phyloP scores from a whole-genome alignment of 2,329 filamentous ascomycete genomes.

The Juglanconis juglandina region DNA sequence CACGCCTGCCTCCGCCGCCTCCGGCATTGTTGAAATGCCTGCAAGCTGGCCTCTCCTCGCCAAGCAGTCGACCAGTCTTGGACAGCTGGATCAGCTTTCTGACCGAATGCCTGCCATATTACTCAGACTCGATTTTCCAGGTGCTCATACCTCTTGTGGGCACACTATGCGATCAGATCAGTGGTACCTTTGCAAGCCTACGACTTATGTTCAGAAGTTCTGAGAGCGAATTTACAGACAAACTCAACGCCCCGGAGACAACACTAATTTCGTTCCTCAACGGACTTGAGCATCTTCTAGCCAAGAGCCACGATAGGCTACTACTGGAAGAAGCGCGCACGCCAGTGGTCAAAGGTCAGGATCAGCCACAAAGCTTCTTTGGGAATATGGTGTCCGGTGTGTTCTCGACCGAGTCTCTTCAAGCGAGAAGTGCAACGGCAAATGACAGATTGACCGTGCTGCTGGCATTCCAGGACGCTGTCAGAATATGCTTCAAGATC shows the following conservation, averaged over 20 bases:
- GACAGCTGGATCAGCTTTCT: slow-evolving; percentile 92
- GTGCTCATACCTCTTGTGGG: slow-evolving; percentile 87
- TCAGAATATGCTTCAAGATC: slow-evolving; percentile 86
- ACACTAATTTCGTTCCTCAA: slow-evolving; percentile 85
- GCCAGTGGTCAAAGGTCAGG: slow-evolving; percentile 70
- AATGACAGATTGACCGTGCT: slow-evolving; percentile 92
- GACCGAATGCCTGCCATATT: slow-evolving; percentile 77
- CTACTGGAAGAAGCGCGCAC: slow-evolving; percentile 70
- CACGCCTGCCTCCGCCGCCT: slow-evolving; percentile 52
- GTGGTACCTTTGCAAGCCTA: slow-evolving; percentile 67
- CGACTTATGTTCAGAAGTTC: slow-evolving; percentile 55
- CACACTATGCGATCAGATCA: slow-evolving; percentile 78
- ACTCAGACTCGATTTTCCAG: slow-evolving; percentile 81
- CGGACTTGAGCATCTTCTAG: slow-evolving; percentile 85
- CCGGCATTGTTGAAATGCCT: slow-evolving; percentile 77
- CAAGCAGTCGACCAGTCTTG: slow-evolving; percentile 70
- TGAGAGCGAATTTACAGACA: slow-evolving; percentile 14
- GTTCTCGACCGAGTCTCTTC: slow-evolving; percentile 73
- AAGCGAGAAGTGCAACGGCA: slow-evolving; percentile 78
- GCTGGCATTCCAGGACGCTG: slow-evolving; percentile 93
- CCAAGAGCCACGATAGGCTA: slow-evolving; percentile 79
- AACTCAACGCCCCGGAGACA: slow-evolving; percentile 55
- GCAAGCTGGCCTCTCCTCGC: slow-evolving; percentile 73
- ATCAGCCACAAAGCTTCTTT: slow-evolving; percentile 83
- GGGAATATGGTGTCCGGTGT: slow-evolving; percentile 92